A percentile compares a stretch with the other conserved stretches of the same genome.
Evolutionary conservation across 805 yeast species (phyloP).

Genomic region (Cyberlindnera sargentensis): DNA sequence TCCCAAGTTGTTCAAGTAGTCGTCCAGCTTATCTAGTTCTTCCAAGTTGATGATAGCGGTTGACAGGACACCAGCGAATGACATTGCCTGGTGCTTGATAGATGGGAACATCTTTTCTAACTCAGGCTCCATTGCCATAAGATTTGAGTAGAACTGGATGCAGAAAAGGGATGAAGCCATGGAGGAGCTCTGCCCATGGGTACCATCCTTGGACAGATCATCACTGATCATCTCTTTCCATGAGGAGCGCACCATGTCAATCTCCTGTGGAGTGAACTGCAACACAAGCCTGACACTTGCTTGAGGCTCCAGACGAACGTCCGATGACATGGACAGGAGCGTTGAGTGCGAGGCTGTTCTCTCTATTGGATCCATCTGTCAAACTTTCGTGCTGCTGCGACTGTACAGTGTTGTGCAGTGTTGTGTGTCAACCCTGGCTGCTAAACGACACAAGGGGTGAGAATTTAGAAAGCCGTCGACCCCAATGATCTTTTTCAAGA

Average conservation of each 20-base stretch:
- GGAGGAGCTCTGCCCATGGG: constrained; percentile 22
- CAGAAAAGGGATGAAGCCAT: constrained; percentile 60
- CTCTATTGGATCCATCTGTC: background rate
- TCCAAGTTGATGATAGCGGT: constrained; percentile 61
- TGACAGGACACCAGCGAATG: constrained; percentile 73
- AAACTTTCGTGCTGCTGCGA: too few relatives aligned
- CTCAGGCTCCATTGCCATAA: constrained; percentile 51
- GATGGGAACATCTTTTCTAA: constrained; percentile 66
- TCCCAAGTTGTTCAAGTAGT: constrained; percentile 55
- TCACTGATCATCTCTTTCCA: constrained; percentile 34
- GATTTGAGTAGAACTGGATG: constrained; percentile 66
- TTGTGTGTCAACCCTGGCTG: too few relatives aligned
- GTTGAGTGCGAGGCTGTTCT: constrained; percentile 4
- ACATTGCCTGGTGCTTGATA: constrained; percentile 68
- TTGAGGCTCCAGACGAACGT: constrained; percentile 10
- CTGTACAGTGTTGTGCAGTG: too few relatives aligned
- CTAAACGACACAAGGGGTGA: too few relatives aligned
- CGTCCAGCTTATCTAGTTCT: constrained; percentile 48
- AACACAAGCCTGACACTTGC: constrained; percentile 22
- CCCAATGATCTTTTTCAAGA: too few relatives aligned
- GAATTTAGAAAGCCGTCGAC: too few relatives aligned
- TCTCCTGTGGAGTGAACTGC: constrained; percentile 26
- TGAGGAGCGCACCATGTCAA: constrained; percentile 27
- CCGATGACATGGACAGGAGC: constrained; percentile 14
- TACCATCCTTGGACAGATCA: constrained; percentile 16